Percentiles rank a stretch among this genome's conserved stretches.
Evolutionary conservation across 768 basidiomycete genomes (phyloP).

Genomic region (Pleurotus giganteus): DNA sequence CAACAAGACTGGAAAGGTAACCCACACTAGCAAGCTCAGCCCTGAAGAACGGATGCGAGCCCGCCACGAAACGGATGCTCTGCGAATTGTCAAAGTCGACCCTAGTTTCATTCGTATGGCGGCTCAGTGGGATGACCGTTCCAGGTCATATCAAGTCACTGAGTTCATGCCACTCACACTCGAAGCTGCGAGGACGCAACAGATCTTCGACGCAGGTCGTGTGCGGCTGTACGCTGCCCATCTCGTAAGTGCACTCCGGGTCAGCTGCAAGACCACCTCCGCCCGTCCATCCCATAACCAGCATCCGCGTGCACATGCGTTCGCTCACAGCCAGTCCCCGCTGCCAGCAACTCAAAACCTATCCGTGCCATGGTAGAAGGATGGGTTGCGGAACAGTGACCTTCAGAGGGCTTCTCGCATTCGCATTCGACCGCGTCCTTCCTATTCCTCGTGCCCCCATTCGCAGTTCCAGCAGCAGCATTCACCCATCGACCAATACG

Average conservation of each 20-base stretch:
- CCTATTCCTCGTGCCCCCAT: not conserved
- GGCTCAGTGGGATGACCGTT: not conserved
- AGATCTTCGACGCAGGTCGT: not conserved
- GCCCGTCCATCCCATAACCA: constrained; percentile 18
- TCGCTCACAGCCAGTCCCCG: constrained; percentile 16
- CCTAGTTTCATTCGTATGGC: not conserved
- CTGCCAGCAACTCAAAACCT: not conserved
- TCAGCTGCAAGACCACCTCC: constrained; percentile 12
- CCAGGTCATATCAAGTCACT: not conserved
- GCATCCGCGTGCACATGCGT: constrained; percentile 11
- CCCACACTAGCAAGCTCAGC: not conserved
- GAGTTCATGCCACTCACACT: not conserved
- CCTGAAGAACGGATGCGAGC: not conserved
- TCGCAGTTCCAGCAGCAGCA: not conserved
- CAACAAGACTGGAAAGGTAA: not conserved
- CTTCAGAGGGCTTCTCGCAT: not conserved
- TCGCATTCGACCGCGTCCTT: constrained; percentile 1
- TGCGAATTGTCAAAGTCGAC: not conserved
- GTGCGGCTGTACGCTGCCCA: not conserved
- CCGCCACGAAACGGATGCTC: not conserved
- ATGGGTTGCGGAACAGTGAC: constrained; percentile 1
- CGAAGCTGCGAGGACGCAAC: not conserved
- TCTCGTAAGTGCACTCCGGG: not conserved
- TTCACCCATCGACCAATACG: not conserved
- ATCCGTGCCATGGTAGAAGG: not conserved